Base-by-base conservation (phyloP, 179 eudicot species). In the Sideroxylon spinosum region DNA sequence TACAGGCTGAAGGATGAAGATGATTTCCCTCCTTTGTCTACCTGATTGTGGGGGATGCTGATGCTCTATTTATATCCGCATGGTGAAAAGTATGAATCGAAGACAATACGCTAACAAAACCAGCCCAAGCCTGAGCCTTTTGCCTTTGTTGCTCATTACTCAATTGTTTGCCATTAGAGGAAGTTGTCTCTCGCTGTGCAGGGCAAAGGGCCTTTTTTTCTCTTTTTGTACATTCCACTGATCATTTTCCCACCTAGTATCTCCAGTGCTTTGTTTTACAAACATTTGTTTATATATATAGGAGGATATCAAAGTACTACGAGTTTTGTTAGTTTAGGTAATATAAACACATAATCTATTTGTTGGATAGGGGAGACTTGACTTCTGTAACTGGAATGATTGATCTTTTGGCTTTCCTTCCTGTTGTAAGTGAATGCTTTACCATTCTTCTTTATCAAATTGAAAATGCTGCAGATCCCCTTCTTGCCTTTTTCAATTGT, bases 1-100 rank as follows among this genome's bases (percentile, higher is more conserved):
- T 86, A 86, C 84, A 84, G 53, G 28, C 84, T 86, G 44, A 86
- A 82, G 81, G 81, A 86, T 76, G 87, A 86, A 60, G 89, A 80
- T 22, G 89, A 86, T 60, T 86, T 86, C 79, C 89, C 89, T 0
- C 87, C 89, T 26, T 55, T 86, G 80, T 79, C 86, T 56, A 68
- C 44, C 56, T 84, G 86, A 84, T 60, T 74, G 22, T 55, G 67
- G 71, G 60, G 46, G 23, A 60, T n/a, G 71, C 44, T 37, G 71
- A 62, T 62, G 37, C 17, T 48, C 22, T 62, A 23, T 19, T 22
- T 48, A 49, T 26, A 23, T 9, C 13, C 20, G 22, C 50, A 50
- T 49, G 28, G 72, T 26, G 29, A 66, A 66, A 26, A 66, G 61
- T 66, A 48, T 1, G 60, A 50, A 63, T 62, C 28, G 72, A 50